These are phyloP conservation scores for Rubia yunnanensis DNA, from an alignment of 257 asterid genomes.

Conservation along the genomic window DNA sequence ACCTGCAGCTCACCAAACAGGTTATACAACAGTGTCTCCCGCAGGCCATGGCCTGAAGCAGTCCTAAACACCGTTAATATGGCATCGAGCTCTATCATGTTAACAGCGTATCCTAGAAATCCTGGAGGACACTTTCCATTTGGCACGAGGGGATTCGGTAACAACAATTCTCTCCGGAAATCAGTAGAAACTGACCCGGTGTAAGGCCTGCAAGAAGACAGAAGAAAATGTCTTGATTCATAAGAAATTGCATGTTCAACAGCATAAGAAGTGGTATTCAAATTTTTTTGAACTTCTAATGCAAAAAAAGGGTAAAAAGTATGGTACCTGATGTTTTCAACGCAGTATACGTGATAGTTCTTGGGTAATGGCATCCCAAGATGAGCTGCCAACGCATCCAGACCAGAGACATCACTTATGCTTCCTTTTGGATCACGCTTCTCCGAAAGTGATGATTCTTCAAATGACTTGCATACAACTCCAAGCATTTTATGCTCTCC, in stretches of 20 bases:
- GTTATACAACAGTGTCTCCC: constrained; percentile 46
- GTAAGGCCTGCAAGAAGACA: constrained; percentile 30
- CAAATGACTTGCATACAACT: constrained; percentile 43
- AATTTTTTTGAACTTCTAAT: too few relatives aligned
- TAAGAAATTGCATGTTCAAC: too few relatives aligned
- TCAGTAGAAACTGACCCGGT: constrained; percentile 11
- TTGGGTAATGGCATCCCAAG: constrained; percentile 23
- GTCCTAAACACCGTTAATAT: constrained; percentile 23
- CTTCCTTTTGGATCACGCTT: constrained; percentile 15
- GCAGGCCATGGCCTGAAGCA: constrained; percentile 34
- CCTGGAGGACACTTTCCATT: constrained; percentile 42
- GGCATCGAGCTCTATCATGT: constrained; percentile 31
- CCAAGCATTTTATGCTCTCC: constrained; percentile 67
- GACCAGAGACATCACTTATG: too few relatives aligned
- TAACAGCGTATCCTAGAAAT: constrained; percentile 47
- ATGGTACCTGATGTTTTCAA: constrained; percentile 49
- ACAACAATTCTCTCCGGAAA: constrained; percentile 24
- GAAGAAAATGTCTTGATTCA: too few relatives aligned
- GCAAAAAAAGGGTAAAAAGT: background rate
- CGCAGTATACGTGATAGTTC: constrained; percentile 34
- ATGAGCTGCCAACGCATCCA: constrained; percentile 22
- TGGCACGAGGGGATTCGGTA: constrained; percentile 35
- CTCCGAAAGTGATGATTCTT: constrained; percentile 26
- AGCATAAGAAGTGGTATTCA: background rate
- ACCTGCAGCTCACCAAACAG: constrained; percentile 68